These are phyloP conservation scores for Xylariaceae sp. DNA, from an alignment of 2,329 filamentous ascomycete species.

Conservation along the genomic window DNA sequence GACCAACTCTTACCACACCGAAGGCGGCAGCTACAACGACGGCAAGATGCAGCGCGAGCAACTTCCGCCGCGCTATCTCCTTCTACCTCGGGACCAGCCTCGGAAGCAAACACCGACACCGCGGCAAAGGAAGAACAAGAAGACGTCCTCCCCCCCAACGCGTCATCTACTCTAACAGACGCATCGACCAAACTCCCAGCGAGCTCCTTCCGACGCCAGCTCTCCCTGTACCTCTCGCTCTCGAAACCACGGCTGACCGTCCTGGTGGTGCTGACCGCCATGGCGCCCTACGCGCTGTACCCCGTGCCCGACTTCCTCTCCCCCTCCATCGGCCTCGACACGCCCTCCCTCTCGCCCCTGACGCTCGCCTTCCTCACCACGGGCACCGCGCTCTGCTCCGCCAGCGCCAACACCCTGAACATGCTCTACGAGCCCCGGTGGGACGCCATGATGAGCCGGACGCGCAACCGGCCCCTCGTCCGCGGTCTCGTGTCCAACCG, in stretches of 20 bases:
- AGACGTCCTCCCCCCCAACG: constrained; percentile 39
- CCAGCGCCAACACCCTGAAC: constrained; percentile 89
- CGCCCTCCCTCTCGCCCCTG: constrained; percentile 80
- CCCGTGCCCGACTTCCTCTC: constrained; percentile 82
- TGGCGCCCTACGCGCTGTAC: constrained; percentile 87
- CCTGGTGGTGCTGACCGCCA: constrained; percentile 84
- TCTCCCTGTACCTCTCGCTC: constrained; percentile 81
- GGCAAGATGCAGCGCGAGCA: constrained; percentile 5
- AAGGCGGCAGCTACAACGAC: constrained; percentile 4
- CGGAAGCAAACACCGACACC: too few species aligned
- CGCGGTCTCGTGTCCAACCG: constrained; percentile 68
- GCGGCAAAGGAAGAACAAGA: constrained; percentile 12
- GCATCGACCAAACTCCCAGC: constrained; percentile 45
- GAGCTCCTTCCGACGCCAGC: constrained; percentile 54
- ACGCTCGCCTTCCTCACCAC: constrained; percentile 88
- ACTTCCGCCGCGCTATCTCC: neutral
- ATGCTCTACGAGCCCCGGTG: constrained; percentile 93
- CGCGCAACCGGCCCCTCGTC: constrained; percentile 82
- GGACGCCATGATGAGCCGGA: constrained; percentile 91
- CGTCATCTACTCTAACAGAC: constrained; percentile 51
- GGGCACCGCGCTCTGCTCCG: constrained; percentile 83
- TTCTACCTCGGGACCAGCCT: neutral
- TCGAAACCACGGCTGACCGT: constrained; percentile 93
- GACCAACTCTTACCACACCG: constrained; percentile 8
- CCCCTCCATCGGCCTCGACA: constrained; percentile 53